Evolutionary conservation across 1,139 yeast genomes (phyloP), one percentile per base, ranked within the genome.

Genomic region (Scheffersomyces titani): DNA sequence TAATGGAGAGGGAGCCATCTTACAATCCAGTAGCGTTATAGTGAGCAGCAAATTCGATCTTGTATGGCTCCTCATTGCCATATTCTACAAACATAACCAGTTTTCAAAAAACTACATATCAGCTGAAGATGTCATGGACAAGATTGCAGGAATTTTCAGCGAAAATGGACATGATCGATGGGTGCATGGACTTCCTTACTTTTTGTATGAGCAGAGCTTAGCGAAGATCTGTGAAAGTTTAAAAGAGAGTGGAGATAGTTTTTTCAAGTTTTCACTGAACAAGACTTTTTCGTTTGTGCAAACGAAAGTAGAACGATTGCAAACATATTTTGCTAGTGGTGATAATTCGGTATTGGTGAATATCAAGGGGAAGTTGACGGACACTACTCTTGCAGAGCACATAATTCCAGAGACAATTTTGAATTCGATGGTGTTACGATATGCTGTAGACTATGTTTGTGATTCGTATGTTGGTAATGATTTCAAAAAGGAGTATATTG

Each of bases 121-220:
- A 0, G 62, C 75, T 18, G 87, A 85, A 46, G 88, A 85, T 62
- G 63, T 85, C 3, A 62, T 75, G 19, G 90, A 86, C 61, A 67
- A 70, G 19, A 61, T 83, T 44, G 64, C 63, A 5, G 56, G 62
- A 45, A 19, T 54, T 6, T 59, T 65, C 45, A 71, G 66, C n/a
- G 66, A 64, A 2, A 62, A 66, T 0, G 66, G 64, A 2, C 62
- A 66, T 0, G 65, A 67, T 5, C 69, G 66, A 2, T 68, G 83
- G 63, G 61, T 62, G 2, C 63, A 62, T 13, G 57, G 60, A 11
- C 51, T 82, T 13, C 72, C 78, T 0, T 66, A 67, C 47, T 52
- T 47, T 1, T 22, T 67, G 6, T 61, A 78, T 6, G 57, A 61
- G 24, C 50, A 52, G 0, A 63, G 73, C 1, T 61, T 86, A 45